phyloP scores from a whole-genome alignment of 495 filamentous ascomycete genomes.

The Immersiella caudata region DNA sequence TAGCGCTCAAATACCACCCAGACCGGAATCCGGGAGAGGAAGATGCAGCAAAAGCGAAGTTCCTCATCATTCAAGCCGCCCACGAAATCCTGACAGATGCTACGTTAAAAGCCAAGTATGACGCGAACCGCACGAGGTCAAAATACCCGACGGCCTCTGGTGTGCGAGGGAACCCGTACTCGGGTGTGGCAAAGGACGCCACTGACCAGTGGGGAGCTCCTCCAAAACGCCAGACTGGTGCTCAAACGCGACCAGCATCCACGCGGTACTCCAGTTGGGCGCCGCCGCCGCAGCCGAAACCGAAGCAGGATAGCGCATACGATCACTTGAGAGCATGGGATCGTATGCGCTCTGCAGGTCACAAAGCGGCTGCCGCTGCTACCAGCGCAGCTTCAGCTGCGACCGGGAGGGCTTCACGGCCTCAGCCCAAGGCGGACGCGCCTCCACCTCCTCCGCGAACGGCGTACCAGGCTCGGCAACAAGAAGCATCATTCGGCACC shows the following conservation, averaged over 20 bases:
- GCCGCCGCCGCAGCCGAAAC: conserved; percentile 47
- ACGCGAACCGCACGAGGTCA: conserved; percentile 60
- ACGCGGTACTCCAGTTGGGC: conserved; percentile 30
- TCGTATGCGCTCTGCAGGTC: conserved; percentile 53
- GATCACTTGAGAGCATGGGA: conserved; percentile 70
- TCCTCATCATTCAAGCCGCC: conserved; percentile 82
- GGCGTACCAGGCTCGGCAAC: conserved; percentile 46
- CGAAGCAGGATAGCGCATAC: conserved; percentile 58
- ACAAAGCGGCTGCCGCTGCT: not conserved
- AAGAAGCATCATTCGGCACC: conserved; percentile 50
- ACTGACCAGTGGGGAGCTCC: conserved; percentile 39
- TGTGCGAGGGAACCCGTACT: conserved; percentile 57
- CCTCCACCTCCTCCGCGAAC: conserved; percentile 41
- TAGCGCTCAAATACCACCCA: conserved; percentile 84
- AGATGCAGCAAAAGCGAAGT: conserved; percentile 73
- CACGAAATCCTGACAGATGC: conserved; percentile 80
- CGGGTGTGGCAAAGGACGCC: conserved; percentile 46
- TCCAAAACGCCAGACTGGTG: conserved; percentile 44
- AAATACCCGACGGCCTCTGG: conserved; percentile 48
- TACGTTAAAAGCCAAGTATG: conserved; percentile 69
- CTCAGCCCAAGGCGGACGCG: conserved; percentile 19
- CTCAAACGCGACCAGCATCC: conserved; percentile 36
- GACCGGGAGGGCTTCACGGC: not conserved
- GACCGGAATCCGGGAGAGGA: conserved; percentile 87
- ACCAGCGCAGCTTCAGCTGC: not conserved